These are phyloP conservation scores for Quercus parvula DNA, from an alignment of 306 rosid species.

Conservation along the genomic window DNA sequence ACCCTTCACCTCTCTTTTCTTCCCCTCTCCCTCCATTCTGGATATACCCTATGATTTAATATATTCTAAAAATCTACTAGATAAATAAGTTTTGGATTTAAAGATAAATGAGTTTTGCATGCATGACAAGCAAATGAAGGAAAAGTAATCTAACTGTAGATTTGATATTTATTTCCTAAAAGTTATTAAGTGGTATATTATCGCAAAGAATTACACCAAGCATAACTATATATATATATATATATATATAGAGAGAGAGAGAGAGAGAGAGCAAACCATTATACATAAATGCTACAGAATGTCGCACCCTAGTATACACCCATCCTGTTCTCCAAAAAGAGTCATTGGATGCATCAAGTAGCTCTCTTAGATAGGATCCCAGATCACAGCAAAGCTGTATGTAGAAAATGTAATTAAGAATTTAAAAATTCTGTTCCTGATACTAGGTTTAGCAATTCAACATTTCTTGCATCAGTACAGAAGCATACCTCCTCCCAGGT, in stretches of 20 bases:
- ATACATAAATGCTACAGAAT: constrained; percentile 63
- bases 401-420: not conserved
- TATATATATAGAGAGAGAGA: not conserved
- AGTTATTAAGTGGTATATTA: too few species aligned
- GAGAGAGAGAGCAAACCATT: constrained; percentile 54
- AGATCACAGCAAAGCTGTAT: constrained; percentile 68
- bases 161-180: too few species aligned
- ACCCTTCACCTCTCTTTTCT: too few species aligned
- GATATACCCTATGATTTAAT: too few species aligned
- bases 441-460: not conserved
- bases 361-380: constrained; percentile 61
- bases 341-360: constrained; percentile 54
- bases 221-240: too few species aligned
- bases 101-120: too few species aligned
- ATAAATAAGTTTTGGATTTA: too few species aligned
- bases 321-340: constrained; percentile 89
- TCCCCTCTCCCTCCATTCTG: too few species aligned
- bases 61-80: too few species aligned
- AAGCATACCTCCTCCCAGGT: constrained; percentile 76
- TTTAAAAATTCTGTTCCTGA: not conserved
- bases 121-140: too few species aligned
- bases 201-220: too few species aligned
- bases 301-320: constrained; percentile 65
- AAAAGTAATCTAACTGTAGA: too few species aligned
- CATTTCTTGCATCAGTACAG: constrained; percentile 10